Base-by-base conservation (phyloP, 2,329 filamentous ascomycete genomes). In the Zymoseptoria crescenta region DNA sequence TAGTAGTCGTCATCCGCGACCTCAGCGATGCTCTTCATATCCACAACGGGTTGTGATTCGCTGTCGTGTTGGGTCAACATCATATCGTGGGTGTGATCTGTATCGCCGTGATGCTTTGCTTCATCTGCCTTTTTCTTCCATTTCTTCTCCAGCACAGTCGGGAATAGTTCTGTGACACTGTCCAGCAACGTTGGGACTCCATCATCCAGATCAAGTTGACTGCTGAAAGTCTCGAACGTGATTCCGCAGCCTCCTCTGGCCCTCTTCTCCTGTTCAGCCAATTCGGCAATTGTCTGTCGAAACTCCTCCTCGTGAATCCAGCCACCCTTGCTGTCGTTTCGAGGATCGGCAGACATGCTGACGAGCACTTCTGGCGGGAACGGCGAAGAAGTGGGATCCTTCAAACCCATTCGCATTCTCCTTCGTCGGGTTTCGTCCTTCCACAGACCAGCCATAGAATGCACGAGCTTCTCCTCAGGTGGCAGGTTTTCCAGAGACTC, bases 221-320 rank as follows among this genome's bases (percentile, higher is more conserved):
- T 77, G 6, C 88, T 77, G 72, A 92, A 94, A 0, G 75, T 81
- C 28, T 88, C 83, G 66, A 93, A 92, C 0, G 76, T 79, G 10
- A 82, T 62, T 8, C 77, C 70, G 5, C 72, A 68, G 16, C 72
- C 76, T 27, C 74, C 75, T 57, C 69, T 61, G 45, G 80, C 77
- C 4, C 74, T 74, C 60, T 77, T 81, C 70, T 96, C 91, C 24
- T 87, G 79, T 1, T 75, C 70, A 8, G 89, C 83, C 24, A 95
- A 78, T 27, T 81, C 76, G 29, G 77, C 74, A 1, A 96, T 77
- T 65, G 88, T 80, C 50, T 85, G 77, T 30, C 84, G 79, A 69
- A 87, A 93, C 69, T 96, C 92, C 52, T 90, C 86, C 71, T 97
- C 93, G 65, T 96, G 92, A 57, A 96, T 87, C 93, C 94, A 99